Base-by-base conservation (phyloP, 2,329 filamentous ascomycete species). In the Monilinia fructigena region DNA sequence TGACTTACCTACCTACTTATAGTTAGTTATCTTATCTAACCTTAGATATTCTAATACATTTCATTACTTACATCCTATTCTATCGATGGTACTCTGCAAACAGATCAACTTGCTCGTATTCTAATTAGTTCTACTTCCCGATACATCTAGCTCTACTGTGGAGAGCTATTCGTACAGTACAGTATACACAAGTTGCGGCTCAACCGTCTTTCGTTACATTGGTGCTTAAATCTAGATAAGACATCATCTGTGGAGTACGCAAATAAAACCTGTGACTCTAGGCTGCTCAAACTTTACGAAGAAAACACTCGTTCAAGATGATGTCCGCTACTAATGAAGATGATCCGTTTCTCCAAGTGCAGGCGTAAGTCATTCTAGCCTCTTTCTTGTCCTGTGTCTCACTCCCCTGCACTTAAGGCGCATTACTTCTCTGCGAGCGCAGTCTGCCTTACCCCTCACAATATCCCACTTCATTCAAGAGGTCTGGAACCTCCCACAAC, bases 281-380 rank as follows among this genome's bases (percentile, higher is more conserved):
- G 12, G 59, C 47, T 61, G 47, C n/a, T 26, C 35, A 53, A 40
- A n/a, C n/a, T 20, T 8, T 20, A 50, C 18, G 2, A 16, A 53
- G 31, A 40, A 35, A 40, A 48, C n/a, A n/a, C 8, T 50, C 54
- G n/a, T 45, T 55, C 70, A 74, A 72, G 77, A 89, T 88, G 84
- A 89, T 89, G 86, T 86, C 86, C 78, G 88, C 86, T 71, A 85
- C 82, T 10, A 86, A 85, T 76, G 86, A 89, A 74, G 82, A 87
- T 79, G 87, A 90, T 75, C 87, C 87, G 55, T 90, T 90, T 82
- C 85, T 89, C 79, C 86, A 90, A 77, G 87, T 89, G 74, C 87
- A 90, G 75, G 85, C 87, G 87, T 89, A 80, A 63, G 84, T 75
- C 40, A 53, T 38, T 52, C 26, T 38, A 61, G 23, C 54, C 45